These are phyloP conservation scores for Aspergillus versicolor DNA, from an alignment of 2,329 filamentous ascomycete genomes.

Conservation along the genomic window DNA sequence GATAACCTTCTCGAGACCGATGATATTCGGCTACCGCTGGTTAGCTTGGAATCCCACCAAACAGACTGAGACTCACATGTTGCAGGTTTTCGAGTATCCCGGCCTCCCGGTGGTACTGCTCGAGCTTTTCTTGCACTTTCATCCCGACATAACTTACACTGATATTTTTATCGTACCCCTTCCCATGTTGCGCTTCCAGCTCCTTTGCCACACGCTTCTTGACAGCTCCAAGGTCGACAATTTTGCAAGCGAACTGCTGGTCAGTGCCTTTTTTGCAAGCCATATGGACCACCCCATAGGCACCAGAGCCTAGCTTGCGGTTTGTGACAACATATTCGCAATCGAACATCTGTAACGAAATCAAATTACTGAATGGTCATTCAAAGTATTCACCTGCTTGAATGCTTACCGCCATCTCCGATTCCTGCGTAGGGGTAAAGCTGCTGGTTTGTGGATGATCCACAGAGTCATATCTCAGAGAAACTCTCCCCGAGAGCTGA, in stretches of 20 bases:
- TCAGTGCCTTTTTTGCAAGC: conserved; percentile 33
- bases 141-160: neutral
- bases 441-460: conserved; percentile 15
- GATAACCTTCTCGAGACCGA: conserved; percentile 57
- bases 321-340: conserved; percentile 38
- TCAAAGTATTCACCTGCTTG: neutral
- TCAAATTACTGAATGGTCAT: neutral
- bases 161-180: neutral
- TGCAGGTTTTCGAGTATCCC: conserved; percentile 52
- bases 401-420: conserved; percentile 36
- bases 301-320: conserved; percentile 43
- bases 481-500: conserved; percentile 23
- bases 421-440: conserved; percentile 25
- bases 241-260: conserved; percentile 47
- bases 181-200: neutral
- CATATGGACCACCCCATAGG: conserved; percentile 45
- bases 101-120: conserved; percentile 39
- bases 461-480: conserved; percentile 21
- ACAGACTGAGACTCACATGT: conserved; percentile 42
- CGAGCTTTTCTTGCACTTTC: conserved; percentile 23
- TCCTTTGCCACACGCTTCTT: conserved; percentile 12
- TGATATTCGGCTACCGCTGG: conserved; percentile 55
- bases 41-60: neutral
- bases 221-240: conserved; percentile 39
- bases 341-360: conserved; percentile 28